These are phyloP conservation scores for Hypholoma fasciculare DNA, from an alignment of 768 basidiomycete genomes.

Conservation along the genomic window DNA sequence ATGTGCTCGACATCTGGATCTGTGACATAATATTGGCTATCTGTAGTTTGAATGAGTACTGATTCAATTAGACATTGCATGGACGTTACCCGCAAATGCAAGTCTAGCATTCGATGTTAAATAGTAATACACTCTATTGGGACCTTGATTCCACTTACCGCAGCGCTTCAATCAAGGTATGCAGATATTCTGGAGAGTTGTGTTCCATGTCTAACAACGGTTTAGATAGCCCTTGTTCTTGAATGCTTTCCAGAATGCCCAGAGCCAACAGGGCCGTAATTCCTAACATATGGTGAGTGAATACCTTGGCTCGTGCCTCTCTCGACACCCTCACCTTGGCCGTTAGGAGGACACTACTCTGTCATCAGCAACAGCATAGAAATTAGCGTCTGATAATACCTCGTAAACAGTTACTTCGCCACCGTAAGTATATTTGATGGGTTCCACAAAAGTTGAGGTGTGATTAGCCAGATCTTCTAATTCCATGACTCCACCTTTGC, in stretches of 20 bases:
- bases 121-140: not conserved
- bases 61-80: not conserved
- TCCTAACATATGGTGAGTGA: slow-evolving; percentile 35
- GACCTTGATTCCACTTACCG: slow-evolving; percentile 44
- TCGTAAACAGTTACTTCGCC: slow-evolving; percentile 89
- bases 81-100: slow-evolving; percentile 68
- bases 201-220: slow-evolving; percentile 82
- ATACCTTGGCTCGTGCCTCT: not conserved
- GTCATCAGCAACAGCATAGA: not conserved
- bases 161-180: slow-evolving; percentile 82
- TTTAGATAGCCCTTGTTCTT: slow-evolving; percentile 67
- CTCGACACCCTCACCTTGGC: slow-evolving; percentile 61
- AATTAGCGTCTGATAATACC: slow-evolving; percentile 40
- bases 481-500: slow-evolving; percentile 91
- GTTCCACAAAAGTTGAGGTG: slow-evolving; percentile 76
- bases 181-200: slow-evolving; percentile 88
- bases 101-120: slow-evolving; percentile 37
- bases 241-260: slow-evolving; percentile 88
- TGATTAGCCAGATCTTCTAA: slow-evolving; percentile 91
- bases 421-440: slow-evolving; percentile 89
- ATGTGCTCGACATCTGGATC: slow-evolving; percentile 81
- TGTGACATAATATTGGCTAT: slow-evolving; percentile 88
- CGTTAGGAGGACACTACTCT: slow-evolving; percentile 90
- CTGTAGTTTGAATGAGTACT: slow-evolving; percentile 33
- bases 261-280: slow-evolving; percentile 91